phyloP scores from a whole-genome alignment of 305 asterid species.

The Fraxinus baroniana region DNA sequence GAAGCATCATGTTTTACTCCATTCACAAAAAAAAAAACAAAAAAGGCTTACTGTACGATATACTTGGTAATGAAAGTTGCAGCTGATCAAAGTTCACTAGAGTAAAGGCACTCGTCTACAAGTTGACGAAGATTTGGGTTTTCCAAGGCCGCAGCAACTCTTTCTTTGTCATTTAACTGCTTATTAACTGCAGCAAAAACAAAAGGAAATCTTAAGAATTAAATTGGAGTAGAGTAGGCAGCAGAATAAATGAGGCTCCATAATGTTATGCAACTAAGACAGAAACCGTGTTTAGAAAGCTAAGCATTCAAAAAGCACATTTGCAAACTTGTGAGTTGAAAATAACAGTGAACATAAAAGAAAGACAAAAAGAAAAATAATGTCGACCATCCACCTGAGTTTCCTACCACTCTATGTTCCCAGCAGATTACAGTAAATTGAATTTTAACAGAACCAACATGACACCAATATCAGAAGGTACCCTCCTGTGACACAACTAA shows the following conservation, averaged over 20 bases:
- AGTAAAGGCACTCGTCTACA: slow-evolving; percentile 77
- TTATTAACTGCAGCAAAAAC: slow-evolving; percentile 60
- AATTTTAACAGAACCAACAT: not conserved
- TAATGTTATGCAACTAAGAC: slow-evolving; percentile 7
- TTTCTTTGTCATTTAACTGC: slow-evolving; percentile 89
- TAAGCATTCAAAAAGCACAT: not conserved
- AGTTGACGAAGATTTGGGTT: slow-evolving; percentile 90
- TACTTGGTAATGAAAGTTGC: slow-evolving; percentile 15
- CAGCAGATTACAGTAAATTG: not conserved
- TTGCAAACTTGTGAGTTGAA: slow-evolving; percentile 1
- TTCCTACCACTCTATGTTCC: not conserved
- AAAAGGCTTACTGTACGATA: slow-evolving; percentile 33
- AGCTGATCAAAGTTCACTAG: slow-evolving; percentile 64
- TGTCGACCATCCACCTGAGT: not conserved
- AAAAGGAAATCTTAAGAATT: not conserved
- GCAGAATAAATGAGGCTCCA: not conserved
- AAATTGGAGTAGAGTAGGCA: not conserved
- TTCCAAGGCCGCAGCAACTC: slow-evolving; percentile 91
- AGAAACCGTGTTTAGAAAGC: not conserved
- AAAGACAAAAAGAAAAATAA: not conserved
- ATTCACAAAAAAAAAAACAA: not conserved
- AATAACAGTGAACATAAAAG: not conserved
- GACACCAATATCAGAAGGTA: not conserved
- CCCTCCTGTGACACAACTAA: not conserved
- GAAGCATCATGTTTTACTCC: not conserved